Conservation (phyloP, 2,329 filamentous ascomycete genomes). For the Colletotrichum falcatum region DNA sequence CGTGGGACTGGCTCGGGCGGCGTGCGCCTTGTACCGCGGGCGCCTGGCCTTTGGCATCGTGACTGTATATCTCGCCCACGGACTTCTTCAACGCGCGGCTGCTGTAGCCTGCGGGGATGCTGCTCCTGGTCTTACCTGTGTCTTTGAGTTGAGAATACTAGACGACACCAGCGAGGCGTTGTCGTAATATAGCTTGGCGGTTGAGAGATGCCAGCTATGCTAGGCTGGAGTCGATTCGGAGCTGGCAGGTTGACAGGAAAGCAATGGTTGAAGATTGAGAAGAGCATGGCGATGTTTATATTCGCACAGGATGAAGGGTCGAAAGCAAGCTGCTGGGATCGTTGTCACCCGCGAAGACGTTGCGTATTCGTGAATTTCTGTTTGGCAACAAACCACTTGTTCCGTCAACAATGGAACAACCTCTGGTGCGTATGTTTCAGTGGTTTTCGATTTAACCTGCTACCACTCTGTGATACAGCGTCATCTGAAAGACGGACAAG, state of each 20-base stretch:
- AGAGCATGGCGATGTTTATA: accelerated
- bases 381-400: neutral
- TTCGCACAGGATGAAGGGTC: neutral
- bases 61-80: neutral
- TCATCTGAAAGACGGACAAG: neutral
- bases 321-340: no score
- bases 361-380: neutral
- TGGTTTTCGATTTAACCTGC: no score
- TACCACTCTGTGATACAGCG: no score
- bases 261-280: neutral
- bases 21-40: neutral
- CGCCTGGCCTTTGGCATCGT: neutral
- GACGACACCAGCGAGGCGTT: neutral
- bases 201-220: neutral
- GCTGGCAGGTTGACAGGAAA: neutral
- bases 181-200: neutral
- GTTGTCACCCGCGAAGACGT: neutral
- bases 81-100: neutral
- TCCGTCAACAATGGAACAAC: neutral
- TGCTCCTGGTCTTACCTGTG: no score
- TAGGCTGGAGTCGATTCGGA: neutral
- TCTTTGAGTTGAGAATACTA: neutral
- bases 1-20: neutral
- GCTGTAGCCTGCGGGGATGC: no score
- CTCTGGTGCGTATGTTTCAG: neutral